Evolutionary conservation across 2,329 filamentous ascomycete species (phyloP).

Genomic region (Phyllosticta ampelicida): DNA sequence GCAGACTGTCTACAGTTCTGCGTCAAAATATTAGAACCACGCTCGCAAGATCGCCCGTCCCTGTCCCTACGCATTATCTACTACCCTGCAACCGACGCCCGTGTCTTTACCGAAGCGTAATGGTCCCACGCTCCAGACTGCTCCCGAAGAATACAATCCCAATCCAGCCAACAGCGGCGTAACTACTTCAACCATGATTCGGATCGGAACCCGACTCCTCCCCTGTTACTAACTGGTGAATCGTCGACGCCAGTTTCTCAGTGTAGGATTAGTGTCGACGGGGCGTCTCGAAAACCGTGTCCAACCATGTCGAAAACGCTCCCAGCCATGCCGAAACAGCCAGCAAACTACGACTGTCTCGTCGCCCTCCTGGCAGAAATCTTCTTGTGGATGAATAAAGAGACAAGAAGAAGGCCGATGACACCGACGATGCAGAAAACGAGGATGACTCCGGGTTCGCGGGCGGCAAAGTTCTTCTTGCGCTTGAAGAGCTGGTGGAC

Average conservation of each 20-base stretch:
- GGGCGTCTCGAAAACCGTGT: no score
- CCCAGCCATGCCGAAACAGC: no score
- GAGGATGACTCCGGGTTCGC: slow-evolving; percentile 50
- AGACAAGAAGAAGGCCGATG: slow-evolving; percentile 40
- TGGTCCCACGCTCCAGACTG: no score
- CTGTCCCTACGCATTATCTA: background rate
- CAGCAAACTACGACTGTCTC: background rate
- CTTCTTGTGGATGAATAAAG: slow-evolving; percentile 40
- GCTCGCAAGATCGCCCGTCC: background rate
- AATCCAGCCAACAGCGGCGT: no score
- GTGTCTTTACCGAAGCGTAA: background rate
- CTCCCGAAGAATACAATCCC: no score
- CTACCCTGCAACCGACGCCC: background rate
- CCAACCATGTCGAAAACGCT: no score
- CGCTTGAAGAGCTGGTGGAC: slow-evolving; percentile 36
- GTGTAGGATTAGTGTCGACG: no score
- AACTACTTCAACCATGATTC: background rate
- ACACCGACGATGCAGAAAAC: slow-evolving; percentile 52
- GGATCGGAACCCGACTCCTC: no score
- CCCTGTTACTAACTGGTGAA: no score
- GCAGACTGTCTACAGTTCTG: background rate
- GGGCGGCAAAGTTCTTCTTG: slow-evolving; percentile 46
- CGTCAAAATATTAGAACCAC: background rate
- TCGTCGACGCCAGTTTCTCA: no score
- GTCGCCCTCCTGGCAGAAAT: slow-evolving; percentile 19